Conservation (phyloP, 257 asterid genomes). For the Fraxinus quadrangulata region DNA sequence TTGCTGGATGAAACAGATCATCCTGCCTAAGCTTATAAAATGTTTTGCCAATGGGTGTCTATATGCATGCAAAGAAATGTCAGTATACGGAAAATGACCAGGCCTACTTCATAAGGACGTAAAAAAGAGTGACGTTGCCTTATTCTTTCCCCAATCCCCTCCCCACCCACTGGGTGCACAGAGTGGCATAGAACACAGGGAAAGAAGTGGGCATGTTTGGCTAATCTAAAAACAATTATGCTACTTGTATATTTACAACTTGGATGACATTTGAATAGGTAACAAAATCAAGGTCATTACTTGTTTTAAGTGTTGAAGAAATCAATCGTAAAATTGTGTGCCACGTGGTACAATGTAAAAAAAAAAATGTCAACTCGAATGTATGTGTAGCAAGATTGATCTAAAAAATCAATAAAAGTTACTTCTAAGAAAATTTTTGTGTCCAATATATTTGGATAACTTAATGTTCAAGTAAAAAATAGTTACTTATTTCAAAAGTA, state of each 20-base stretch:
- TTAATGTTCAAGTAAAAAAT: neutral
- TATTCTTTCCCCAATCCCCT: too few species aligned
- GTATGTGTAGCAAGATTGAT: too few species aligned
- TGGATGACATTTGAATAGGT: too few species aligned
- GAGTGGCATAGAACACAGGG: neutral
- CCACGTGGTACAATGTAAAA: too few species aligned
- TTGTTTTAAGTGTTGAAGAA: too few species aligned
- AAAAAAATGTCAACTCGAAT: too few species aligned
- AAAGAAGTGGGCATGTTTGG: neutral
- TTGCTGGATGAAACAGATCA: neutral
- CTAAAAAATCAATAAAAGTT: neutral
- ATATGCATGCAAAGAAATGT: neutral
- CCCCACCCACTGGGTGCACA: neutral
- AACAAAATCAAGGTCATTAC: too few species aligned
- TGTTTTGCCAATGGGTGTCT: neutral
- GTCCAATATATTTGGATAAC: neutral
- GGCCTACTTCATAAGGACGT: neutral
- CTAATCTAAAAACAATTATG: neutral
- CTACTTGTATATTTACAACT: too few species aligned
- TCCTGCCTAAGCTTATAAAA: neutral
- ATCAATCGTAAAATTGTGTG: too few species aligned
- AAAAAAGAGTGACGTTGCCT: too few species aligned
- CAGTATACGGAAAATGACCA: neutral
- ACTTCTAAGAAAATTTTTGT: neutral
- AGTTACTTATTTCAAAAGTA: neutral